Percentiles rank a stretch among this genome's conserved stretches.
phyloP scores from a whole-genome alignment of 2,329 filamentous ascomycete genomes.

The Stagonosporopsis vannaccii region DNA sequence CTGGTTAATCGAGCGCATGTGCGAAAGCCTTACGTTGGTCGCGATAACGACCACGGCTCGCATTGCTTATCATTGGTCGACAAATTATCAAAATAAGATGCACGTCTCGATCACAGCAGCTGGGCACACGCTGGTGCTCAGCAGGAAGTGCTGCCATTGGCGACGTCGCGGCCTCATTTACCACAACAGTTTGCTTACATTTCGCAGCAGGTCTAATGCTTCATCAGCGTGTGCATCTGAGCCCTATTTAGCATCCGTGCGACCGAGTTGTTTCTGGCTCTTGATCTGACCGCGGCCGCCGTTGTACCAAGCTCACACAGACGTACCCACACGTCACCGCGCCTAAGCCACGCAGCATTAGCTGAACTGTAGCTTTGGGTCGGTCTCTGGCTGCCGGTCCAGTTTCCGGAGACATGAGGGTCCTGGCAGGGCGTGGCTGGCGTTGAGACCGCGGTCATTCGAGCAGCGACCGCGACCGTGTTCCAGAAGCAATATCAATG shows the following conservation, averaged over 20 bases:
- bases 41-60: conserved; percentile 10
- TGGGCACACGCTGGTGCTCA: conserved; percentile 5
- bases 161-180: conserved; percentile 1
- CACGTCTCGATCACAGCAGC: conserved; percentile 13
- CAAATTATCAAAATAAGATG: conserved; percentile 7
- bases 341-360: conserved; percentile 6
- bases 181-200: conserved; percentile 1
- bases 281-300: conserved; percentile 5
- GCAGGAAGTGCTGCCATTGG: conserved; percentile 1
- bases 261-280: conserved; percentile 11
- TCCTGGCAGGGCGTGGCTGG: conserved; percentile 4
- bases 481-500: conserved; percentile 14
- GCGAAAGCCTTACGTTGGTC: conserved; percentile 19
- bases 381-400: background rate
- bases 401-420: conserved; percentile 7
- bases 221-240: conserved; percentile 5
- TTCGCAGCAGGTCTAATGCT: background rate
- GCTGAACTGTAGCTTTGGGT: background rate
- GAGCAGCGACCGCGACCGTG: conserved; percentile 1
- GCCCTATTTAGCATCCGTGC: conserved; percentile 11
- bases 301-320: conserved; percentile 13
- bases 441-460: conserved; percentile 5
- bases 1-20: conserved; percentile 12
- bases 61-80: conserved; percentile 5
- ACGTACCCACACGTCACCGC: conserved; percentile 8